Evolutionary conservation across 164 flowering plant species (phyloP), one percentile per base, ranked within the genome.

Genomic region (Platanus orientalis): DNA sequence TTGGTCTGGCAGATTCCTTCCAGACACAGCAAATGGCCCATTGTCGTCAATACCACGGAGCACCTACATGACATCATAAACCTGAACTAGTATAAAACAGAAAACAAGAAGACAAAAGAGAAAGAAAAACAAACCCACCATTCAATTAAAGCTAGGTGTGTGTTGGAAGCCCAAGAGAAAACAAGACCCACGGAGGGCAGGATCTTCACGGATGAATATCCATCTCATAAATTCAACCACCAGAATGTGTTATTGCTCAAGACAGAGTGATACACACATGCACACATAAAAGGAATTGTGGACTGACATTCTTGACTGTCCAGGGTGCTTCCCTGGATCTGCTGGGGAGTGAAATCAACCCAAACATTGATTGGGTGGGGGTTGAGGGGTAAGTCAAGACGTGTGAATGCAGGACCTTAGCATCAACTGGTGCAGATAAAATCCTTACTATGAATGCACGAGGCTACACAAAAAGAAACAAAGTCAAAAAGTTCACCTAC

Each of bases 401-500:
- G 12, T 36, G 42, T 36, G n/a, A 36, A 10, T 36, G 42, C 9
- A 32, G 42, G 13, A 36, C 42, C 42, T 36, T 3, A 36, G 1
- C 7, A 36, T 36, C 9, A 7, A 36, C 7, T 36, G 42, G 13
- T 36, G 42, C 42, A 36, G 42, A 36, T 7, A 14, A 36, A 7
- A 14, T 36, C 9, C 42, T 36, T 36, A 7, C 9, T 14, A 36
- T 7, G 13, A 36, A 36, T 10, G 42, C 42, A 0, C n/a, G n/a
- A n/a, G n/a, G n/a, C n/a, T n/a, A n/a, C n/a, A n/a, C n/a, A 14
- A 3, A 36, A 36, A 36, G 42, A 36, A 36, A 36, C 42, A 10
- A 45, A 45, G 20, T 12, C 20, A 19, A 12, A 17, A 19, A 45
- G 24, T n/a, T 64, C 39, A 58, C 64, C n/a, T 57, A 82, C 84